Percentiles rank a stretch among this genome's conserved stretches.
phyloP scores from a whole-genome alignment of 2,329 filamentous ascomycete species.

The Coleophoma cylindrospora region DNA sequence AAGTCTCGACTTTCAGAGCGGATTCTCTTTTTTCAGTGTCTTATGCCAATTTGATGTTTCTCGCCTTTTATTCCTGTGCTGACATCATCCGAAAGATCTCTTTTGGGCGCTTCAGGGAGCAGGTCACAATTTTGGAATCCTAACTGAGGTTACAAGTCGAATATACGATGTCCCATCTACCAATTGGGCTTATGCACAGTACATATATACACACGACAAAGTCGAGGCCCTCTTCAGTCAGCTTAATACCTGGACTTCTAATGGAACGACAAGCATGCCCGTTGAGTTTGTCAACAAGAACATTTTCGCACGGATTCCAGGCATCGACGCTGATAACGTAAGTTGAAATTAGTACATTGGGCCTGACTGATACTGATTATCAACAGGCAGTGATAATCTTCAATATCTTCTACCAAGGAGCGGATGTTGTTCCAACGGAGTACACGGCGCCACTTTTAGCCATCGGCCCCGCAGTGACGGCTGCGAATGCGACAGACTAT shows the following conservation, averaged over 20 bases:
- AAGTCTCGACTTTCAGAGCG: no score
- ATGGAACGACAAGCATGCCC: not conserved
- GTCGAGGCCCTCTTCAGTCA: slow-evolving; percentile 27
- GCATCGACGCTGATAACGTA: slow-evolving; percentile 30
- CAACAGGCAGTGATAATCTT: no score
- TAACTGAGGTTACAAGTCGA: slow-evolving; percentile 31
- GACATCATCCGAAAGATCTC: slow-evolving; percentile 25
- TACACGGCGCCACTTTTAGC: no score
- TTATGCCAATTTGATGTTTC: no score
- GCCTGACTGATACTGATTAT: no score
- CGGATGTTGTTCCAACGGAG: no score
- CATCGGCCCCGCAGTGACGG: no score
- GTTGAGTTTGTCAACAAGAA: slow-evolving; percentile 41
- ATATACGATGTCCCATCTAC: slow-evolving; percentile 7
- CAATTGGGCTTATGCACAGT: slow-evolving; percentile 8
- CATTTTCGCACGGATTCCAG: slow-evolving; percentile 35
- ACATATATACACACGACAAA: slow-evolving; percentile 19
- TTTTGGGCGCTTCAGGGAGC: slow-evolving; percentile 33
- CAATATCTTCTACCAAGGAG: no score
- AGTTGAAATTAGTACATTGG: not conserved
- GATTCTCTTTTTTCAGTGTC: no score
- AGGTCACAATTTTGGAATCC: slow-evolving; percentile 36
- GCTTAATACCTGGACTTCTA: not conserved
- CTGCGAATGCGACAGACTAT: no score
- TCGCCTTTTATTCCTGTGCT: no score